Evolutionary conservation across 1,284 basidiomycete genomes (phyloP), one percentile per base, ranked within the genome.

Genomic region (Ceratobasidium sp.): DNA sequence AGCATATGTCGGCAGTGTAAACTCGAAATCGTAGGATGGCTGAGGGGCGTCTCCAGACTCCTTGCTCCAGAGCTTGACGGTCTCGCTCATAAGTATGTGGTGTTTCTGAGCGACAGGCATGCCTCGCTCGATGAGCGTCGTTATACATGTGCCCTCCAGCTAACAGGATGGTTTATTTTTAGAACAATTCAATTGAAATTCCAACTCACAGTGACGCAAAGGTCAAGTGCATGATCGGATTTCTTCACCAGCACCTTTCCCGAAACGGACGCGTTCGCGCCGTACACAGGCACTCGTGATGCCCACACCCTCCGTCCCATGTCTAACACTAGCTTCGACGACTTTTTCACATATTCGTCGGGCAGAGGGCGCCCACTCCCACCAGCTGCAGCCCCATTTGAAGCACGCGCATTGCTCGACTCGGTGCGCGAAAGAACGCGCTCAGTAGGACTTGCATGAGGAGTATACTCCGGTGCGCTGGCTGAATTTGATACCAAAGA

Each of bases 281-380:
- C 66, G 26, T 70, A 70, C 18, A 58, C 66, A 1, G 66, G 66
- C 23, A 21, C 23, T 38, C 52, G 30, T 13, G 66, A 70, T 43
- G 66, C 16, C 66, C 66, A 70, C 21, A 70, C 30, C 44, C 66
- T n/a, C 32, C 66, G 66, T 28, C 66, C 66, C 30, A 70, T 41
- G 38, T 70, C 54, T 13, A 70, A 49, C 21, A 58, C 49, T 16
- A 70, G 43, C 54, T 54, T 57, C 23, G 66, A 57, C 1, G 66
- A 70, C 18, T 70, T 70, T 7, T 57, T 47, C 9, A 57, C 23
- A 28, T 32, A 70, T 2, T 26, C 38, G 5, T 70, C 66, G 18
- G 66, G 66, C 11, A 70, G 66, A 5, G 66, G 66, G 43, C 66
- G 66, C 23, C 35, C 28, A 30, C 35, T 30, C 11, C 9, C 14